Evolutionary conservation across 768 basidiomycete species (phyloP).

Genomic region (Amanita muscaria): DNA sequence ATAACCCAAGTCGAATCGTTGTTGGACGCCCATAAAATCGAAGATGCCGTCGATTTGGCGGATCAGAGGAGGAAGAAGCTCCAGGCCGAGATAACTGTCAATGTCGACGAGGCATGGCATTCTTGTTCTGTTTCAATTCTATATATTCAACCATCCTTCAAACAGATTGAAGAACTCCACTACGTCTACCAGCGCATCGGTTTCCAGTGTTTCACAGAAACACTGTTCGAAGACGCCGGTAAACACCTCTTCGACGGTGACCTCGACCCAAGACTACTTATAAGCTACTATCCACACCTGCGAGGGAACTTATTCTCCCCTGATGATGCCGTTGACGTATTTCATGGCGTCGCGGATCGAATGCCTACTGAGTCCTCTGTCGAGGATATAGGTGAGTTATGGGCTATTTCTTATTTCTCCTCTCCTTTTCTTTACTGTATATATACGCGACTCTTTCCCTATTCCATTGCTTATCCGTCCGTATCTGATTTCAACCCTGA

Average conservation of each 20-base stretch:
- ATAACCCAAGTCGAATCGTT: slow-evolving; percentile 66
- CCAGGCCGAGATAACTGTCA: slow-evolving; percentile 30
- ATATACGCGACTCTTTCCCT: not conserved
- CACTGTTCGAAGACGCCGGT: slow-evolving; percentile 77
- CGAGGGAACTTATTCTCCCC: slow-evolving; percentile 51
- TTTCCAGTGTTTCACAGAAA: slow-evolving; percentile 69
- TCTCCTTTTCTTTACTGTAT: slow-evolving; percentile 8
- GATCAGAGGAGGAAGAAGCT: slow-evolving; percentile 53
- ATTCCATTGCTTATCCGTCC: too few species aligned
- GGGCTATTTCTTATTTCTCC: slow-evolving; percentile 11
- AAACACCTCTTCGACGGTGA: slow-evolving; percentile 70
- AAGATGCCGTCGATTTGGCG: slow-evolving; percentile 54
- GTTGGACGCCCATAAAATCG: slow-evolving; percentile 52
- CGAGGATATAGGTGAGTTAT: slow-evolving; percentile 79
- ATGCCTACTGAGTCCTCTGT: slow-evolving; percentile 64
- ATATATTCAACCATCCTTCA: not conserved
- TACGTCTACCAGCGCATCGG: slow-evolving; percentile 81
- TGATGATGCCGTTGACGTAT: slow-evolving; percentile 57
- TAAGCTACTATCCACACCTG: slow-evolving; percentile 76
- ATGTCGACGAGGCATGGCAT: slow-evolving; percentile 45
- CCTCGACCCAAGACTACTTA: slow-evolving; percentile 74
- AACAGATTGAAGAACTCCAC: slow-evolving; percentile 57
- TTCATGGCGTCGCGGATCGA: slow-evolving; percentile 63
- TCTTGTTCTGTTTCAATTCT: too few species aligned
- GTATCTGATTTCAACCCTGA: too few species aligned